phyloP scores from a whole-genome alignment of 1,284 basidiomycete species.

The Sanghuangporus baumii region DNA sequence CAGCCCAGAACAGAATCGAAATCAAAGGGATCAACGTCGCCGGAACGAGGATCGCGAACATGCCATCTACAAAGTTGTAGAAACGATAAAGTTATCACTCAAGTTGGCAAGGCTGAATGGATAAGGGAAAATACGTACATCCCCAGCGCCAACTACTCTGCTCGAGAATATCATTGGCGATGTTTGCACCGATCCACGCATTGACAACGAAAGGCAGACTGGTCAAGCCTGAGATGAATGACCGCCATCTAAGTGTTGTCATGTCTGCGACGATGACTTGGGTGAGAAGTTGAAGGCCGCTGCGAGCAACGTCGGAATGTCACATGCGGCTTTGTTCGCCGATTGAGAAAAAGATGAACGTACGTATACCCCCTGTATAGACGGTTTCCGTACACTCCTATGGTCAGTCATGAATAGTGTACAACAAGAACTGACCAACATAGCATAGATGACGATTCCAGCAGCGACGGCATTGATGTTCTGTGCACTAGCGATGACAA shows the following conservation, averaged over 20 bases:
- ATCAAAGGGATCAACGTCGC: constrained; percentile 53
- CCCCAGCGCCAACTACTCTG: constrained; percentile 71
- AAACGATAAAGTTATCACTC: not conserved
- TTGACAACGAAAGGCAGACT: constrained; percentile 66
- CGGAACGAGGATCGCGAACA: constrained; percentile 62
- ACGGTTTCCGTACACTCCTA: not conserved
- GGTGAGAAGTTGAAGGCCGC: constrained; percentile 67
- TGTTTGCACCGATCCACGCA: constrained; percentile 66
- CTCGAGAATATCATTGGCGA: constrained; percentile 52
- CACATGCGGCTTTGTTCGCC: not conserved
- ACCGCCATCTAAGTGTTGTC: constrained; percentile 75
- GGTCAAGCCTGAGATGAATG: constrained; percentile 59
- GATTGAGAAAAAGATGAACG: not conserved
- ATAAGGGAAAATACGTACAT: constrained; percentile 31
- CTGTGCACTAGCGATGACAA: constrained; percentile 39
- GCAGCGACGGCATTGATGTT: constrained; percentile 36
- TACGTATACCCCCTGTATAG: constrained; percentile 46
- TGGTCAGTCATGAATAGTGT: not conserved
- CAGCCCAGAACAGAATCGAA: constrained; percentile 65
- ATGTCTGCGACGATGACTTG: constrained; percentile 77
- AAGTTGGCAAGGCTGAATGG: not conserved
- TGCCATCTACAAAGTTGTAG: constrained; percentile 43
- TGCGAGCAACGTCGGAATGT: constrained; percentile 18
- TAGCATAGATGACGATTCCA: constrained; percentile 53
- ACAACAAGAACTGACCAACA: constrained; percentile 32